These are phyloP conservation scores for Colletotrichum euphorbiae DNA, from an alignment of 2,329 filamentous ascomycete species.

Conservation along the genomic window DNA sequence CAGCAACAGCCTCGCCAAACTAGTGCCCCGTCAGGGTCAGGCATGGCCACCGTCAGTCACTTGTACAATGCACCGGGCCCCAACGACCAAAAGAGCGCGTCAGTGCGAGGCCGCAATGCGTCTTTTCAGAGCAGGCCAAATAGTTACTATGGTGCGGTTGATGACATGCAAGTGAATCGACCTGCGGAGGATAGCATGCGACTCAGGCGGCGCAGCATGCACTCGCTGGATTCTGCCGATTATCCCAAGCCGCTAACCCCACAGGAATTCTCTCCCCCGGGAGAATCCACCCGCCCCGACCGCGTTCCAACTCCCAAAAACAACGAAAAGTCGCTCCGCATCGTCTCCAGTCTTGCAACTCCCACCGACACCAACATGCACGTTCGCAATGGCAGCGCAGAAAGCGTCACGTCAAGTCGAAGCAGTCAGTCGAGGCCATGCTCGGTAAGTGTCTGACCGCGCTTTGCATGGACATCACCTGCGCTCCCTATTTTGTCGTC, in stretches of 20 bases:
- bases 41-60: slow-evolving; percentile 66
- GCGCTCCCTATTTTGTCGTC: slow-evolving; percentile 24
- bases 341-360: slow-evolving; percentile 44
- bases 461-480: slow-evolving; percentile 32
- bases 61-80: slow-evolving; percentile 61
- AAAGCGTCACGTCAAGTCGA: slow-evolving; percentile 70
- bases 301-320: slow-evolving; percentile 43
- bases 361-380: slow-evolving; percentile 47
- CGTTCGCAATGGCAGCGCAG: slow-evolving; percentile 69
- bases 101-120: slow-evolving; percentile 45
- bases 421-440: slow-evolving; percentile 71
- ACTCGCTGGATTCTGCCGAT: slow-evolving; percentile 67
- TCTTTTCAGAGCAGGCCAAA: slow-evolving; percentile 61
- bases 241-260: slow-evolving; percentile 53
- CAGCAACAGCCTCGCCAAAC: slow-evolving; percentile 50
- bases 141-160: slow-evolving; percentile 64
- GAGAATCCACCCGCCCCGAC: slow-evolving; percentile 43
- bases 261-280: slow-evolving; percentile 49
- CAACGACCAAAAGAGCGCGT: slow-evolving; percentile 42
- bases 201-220: slow-evolving; percentile 86
- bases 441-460: slow-evolving; percentile 68
- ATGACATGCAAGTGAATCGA: slow-evolving; percentile 75
- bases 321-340: slow-evolving; percentile 53
- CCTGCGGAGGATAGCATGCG: slow-evolving; percentile 79
- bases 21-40: slow-evolving; percentile 61